Base-by-base conservation (phyloP, 1,284 basidiomycete genomes). In the Ceratobasidium sp. region DNA sequence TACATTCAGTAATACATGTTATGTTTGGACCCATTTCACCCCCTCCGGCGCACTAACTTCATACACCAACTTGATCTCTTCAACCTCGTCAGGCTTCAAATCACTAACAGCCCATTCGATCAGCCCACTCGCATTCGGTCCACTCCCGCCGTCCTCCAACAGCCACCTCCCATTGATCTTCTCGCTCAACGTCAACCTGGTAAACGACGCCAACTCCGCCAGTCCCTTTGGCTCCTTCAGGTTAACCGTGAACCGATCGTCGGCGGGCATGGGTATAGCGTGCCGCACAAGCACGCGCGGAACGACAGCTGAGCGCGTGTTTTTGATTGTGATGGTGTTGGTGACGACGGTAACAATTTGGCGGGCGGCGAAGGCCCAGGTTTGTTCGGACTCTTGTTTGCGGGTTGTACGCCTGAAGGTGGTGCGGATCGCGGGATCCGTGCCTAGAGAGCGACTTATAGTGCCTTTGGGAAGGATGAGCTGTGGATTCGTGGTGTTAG, bases 391-490 rank as follows among this genome's bases (percentile, higher is more conserved):
- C 24, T 72, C 47, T 27, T 57, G 29, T 29, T 57, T 63, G 27
- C 73, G 51, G 29, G 82, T 80, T 27, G 80, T 82, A 65, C 87
- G 87, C 11, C 81, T 78, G 80, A 87, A 89, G 41, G 84, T 84
- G 48, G 90, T 82, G 73, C 85, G 84, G 48, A 86, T 82, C 1
- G 85, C 83, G 1, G 85, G 77, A 79, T 89, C 89, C 29, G 84
- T 81, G 24, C 89, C 89, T n/a, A 90, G 84, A 5, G 86, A 86
- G 80, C 88, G 89, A 33, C 81, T 80, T 81, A 90, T 72, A 8
- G 56, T 41, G 29, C 72, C 73, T n/a, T 75, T 72, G 1, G 56
- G 54, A 7, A 47, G 56, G 15, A 72, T 45, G 15, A 60, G 74
- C 83, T 84, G 60, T 83, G 7, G 53, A 44, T 53, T 41, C 6